These are phyloP conservation scores for Coelastrella sp. DNA, from an alignment of 139 green algal genomes.

Conservation along the genomic window DNA sequence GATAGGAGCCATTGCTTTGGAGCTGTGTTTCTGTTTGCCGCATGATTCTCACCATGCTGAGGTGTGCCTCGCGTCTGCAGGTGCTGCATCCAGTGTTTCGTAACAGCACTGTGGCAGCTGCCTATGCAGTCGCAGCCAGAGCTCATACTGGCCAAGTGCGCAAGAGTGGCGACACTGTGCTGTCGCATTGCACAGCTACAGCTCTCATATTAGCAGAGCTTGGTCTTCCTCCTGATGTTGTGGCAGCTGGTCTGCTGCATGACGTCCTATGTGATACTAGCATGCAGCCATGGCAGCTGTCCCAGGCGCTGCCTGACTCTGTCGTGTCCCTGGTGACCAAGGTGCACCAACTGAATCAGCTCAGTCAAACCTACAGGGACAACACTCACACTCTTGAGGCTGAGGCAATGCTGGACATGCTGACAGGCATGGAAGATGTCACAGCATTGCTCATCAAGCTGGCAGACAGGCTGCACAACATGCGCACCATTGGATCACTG, in stretches of 20 bases:
- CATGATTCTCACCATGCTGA: background rate
- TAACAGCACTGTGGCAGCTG: constrained; percentile 25
- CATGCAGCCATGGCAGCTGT: constrained; percentile 58
- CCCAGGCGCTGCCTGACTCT: constrained; percentile 45
- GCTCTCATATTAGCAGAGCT: constrained; percentile 75
- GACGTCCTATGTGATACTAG: constrained; percentile 68
- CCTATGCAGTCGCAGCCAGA: constrained; percentile 43
- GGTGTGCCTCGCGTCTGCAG: background rate
- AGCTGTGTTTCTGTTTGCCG: background rate
- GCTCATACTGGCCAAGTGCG: constrained; percentile 63
- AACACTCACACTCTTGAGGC: constrained; percentile 48
- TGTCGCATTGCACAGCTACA: constrained; percentile 67
- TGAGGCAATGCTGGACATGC: constrained; percentile 45
- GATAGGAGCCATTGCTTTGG: background rate
- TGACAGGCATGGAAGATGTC: constrained; percentile 43
- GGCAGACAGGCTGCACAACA: constrained; percentile 80
- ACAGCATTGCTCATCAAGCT: constrained; percentile 83
- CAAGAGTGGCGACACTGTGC: constrained; percentile 58
- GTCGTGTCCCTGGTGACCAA: constrained; percentile 59
- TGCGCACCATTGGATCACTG: constrained; percentile 70
- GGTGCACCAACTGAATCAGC: constrained; percentile 62
- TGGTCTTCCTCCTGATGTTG: constrained; percentile 63
- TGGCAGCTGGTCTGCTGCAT: constrained; percentile 77
- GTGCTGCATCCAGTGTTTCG: constrained; percentile 29
- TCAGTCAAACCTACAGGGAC: constrained; percentile 62